These are phyloP conservation scores for Kwoniella dejecticola DNA, from an alignment of 768 basidiomycete species.

Conservation along the genomic window DNA sequence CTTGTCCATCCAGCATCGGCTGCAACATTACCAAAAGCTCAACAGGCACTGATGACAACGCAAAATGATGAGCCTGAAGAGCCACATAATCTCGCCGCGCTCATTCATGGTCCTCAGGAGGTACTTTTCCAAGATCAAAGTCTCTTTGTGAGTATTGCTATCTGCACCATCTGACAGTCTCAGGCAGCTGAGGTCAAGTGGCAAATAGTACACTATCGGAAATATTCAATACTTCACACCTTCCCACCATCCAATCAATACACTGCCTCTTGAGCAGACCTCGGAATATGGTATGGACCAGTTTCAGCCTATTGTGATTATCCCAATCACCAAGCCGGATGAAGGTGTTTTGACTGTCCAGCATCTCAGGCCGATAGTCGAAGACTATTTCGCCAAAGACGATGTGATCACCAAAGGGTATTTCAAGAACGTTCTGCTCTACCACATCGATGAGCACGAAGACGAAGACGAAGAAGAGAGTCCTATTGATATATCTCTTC, in stretches of 20 bases:
- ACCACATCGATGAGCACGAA: too few relatives aligned
- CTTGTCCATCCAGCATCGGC: too few relatives aligned
- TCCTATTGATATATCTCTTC: neutral
- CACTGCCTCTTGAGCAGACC: neutral
- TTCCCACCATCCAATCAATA: neutral
- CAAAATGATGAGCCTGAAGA: too few relatives aligned
- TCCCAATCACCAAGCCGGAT: neutral
- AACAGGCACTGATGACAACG: too few relatives aligned
- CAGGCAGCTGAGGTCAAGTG: too few relatives aligned
- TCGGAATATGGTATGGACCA: neutral
- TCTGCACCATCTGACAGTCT: too few relatives aligned
- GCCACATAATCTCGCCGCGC: too few relatives aligned
- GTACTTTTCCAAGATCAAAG: too few relatives aligned
- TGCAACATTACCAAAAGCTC: too few relatives aligned
- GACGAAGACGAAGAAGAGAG: neutral
- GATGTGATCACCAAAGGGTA: constrained; percentile 5
- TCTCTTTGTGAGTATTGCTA: too few relatives aligned
- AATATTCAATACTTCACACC: constrained; percentile 13
- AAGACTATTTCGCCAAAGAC: constrained; percentile 1
- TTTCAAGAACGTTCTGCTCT: constrained; percentile 10
- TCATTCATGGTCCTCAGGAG: too few relatives aligned
- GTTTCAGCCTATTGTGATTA: neutral
- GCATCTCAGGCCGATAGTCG: neutral
- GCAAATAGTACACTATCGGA: neutral
- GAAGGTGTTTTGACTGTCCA: constrained; percentile 8